phyloP scores from a whole-genome alignment of 1,139 yeast genomes.

The Magnusiomyces starmeri region DNA sequence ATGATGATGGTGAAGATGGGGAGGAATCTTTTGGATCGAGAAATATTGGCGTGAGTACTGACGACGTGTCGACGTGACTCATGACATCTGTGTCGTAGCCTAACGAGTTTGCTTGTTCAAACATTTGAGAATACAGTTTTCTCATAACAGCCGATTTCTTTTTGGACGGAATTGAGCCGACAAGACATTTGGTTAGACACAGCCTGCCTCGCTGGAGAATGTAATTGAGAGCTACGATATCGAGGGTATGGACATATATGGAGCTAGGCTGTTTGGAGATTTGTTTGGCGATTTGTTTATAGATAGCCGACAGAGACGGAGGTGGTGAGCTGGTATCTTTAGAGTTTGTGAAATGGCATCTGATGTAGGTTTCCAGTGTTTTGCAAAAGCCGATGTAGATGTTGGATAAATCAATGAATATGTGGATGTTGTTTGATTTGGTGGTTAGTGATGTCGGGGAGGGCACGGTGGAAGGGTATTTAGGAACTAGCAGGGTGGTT shows the following conservation, averaged over 20 bases:
- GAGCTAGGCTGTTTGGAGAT: neutral
- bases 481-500: conserved; percentile 19
- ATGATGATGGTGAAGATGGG: neutral
- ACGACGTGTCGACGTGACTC: conserved; percentile 9
- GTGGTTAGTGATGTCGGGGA: neutral
- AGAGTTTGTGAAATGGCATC: neutral
- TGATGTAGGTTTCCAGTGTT: conserved; percentile 2
- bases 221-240: conserved; percentile 18
- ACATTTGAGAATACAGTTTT: conserved; percentile 11
- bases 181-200: conserved; percentile 9
- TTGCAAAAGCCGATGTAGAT: conserved; percentile 19
- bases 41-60: too few relatives aligned
- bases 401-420: conserved; percentile 24
- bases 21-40: neutral
- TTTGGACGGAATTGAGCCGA: conserved; percentile 9
- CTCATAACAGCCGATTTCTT: neutral
- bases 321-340: conserved; percentile 3
- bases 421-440: conserved; percentile 13
- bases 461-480: neutral
- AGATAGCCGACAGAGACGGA: too few relatives aligned
- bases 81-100: conserved; percentile 11
- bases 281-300: too few relatives aligned
- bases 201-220: conserved; percentile 21
- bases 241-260: conserved; percentile 8
- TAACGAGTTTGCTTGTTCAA: conserved; percentile 5